Evolutionary conservation across 805 yeast genomes (phyloP).

Genomic region (Tetrapisispora nanseiensis): DNA sequence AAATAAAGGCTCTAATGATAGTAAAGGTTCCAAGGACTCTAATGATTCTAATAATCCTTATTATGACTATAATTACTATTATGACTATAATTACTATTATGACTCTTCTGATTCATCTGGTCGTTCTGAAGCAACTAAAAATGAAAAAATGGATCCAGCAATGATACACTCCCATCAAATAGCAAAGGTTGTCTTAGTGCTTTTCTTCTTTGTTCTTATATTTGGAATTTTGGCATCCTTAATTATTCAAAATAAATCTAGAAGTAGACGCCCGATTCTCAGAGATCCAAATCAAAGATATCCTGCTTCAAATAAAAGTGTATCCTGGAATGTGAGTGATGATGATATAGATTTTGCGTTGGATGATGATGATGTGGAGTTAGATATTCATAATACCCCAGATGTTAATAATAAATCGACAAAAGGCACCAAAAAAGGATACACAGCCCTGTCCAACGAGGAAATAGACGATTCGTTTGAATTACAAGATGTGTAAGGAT

Average conservation of each 20-base stretch:
- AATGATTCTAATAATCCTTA: conserved; percentile 35
- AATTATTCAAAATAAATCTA: not conserved
- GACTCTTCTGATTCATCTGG: too few relatives aligned
- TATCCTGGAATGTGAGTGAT: conserved; percentile 1
- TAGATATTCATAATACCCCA: not conserved
- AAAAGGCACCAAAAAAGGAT: conserved; percentile 11
- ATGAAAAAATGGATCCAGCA: conserved; percentile 38
- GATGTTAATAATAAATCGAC: not conserved
- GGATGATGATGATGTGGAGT: conserved; percentile 1
- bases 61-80: conserved; percentile 16
- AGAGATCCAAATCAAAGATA: not conserved
- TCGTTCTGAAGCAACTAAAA: conserved; percentile 31
- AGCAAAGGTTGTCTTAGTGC: not conserved
- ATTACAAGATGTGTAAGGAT: conserved; percentile 2
- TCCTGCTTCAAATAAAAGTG: not conserved
- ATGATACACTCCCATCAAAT: conserved; percentile 19
- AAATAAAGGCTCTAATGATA: conserved; percentile 30
- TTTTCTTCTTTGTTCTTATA: not conserved
- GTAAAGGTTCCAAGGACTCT: conserved; percentile 26
- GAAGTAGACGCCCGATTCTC: not conserved
- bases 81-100: conserved; percentile 7
- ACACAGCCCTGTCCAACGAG: conserved; percentile 14
- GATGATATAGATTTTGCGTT: conserved; percentile 11
- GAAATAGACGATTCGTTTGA: conserved; percentile 21
- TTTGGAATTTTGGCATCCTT: not conserved